Base-by-base conservation (phyloP, 495 filamentous ascomycete species). In the Geopyxis carbonaria region DNA sequence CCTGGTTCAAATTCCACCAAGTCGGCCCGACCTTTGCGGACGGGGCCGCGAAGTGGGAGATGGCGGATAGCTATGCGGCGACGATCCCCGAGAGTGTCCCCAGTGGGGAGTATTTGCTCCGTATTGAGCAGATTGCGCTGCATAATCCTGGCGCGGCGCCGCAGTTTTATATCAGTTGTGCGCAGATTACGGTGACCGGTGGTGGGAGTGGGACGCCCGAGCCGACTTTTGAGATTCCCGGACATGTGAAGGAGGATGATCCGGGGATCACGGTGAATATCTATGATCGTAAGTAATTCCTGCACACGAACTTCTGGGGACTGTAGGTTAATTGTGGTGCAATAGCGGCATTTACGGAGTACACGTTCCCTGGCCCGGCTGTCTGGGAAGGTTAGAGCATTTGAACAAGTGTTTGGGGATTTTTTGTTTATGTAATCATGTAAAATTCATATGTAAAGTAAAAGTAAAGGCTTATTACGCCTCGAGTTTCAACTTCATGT, bases 111-210 rank as follows among this genome's bases (percentile, higher is more conserved):
- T 74, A 73, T 47, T 62, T 74, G 30, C 53, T 72, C 39, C 61
- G 69, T 7, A 58, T 63, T 27, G 68, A 73, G 47, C 67, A 70
- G 40, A 66, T 72, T 39, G 69, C 61, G n/a, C 54, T 70, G 40
- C 67, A 70, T 46, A 59, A 25, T 19, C 34, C 18, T n/a, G 23
- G 20, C 1, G 55, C 51, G 3, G 45, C 39, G 20, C 42, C 55
- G 2, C 48, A 33, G 41, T 48, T 53, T 10, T 56, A 57, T 21
- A 32, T 55, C 15, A 31, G 33, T 3, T 55, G 54, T 32, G 42
- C 41, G n/a, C 55, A 57, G 38, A 38, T 57, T 33, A 49, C 41
- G 34, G 35, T 56, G 15, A 51, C 46, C 16, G 31, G 31, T 14
- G 31, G 31, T 14, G 31, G 31, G 6, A 6, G 6, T 18, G 31